Conservation (phyloP, 306 rosid species). For the Erythrophleum fordii region DNA sequence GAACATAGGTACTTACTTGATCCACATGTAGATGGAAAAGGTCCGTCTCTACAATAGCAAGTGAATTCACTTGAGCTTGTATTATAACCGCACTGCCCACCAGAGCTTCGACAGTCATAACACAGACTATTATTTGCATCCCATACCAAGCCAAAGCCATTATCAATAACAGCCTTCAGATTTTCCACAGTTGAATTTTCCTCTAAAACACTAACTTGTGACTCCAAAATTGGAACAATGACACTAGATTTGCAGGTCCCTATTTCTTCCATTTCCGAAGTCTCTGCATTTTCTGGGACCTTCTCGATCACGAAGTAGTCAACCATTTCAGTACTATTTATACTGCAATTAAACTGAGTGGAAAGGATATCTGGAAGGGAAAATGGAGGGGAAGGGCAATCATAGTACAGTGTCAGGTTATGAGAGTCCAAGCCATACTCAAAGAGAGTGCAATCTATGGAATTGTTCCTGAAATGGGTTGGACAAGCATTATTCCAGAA, state of each 20-base stretch:
- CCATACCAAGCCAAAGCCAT: conserved; percentile 61
- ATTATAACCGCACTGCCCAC: conserved; percentile 58
- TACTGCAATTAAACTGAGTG: conserved; percentile 46
- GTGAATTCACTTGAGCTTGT: conserved; percentile 41
- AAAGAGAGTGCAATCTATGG: conserved; percentile 31
- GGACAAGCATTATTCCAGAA: conserved; percentile 51
- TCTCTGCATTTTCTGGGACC: background rate
- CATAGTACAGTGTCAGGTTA: conserved; percentile 49
- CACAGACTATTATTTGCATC: conserved; percentile 48
- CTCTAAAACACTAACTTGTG: conserved; percentile 28
- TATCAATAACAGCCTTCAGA: conserved; percentile 40
- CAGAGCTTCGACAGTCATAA: conserved; percentile 42
- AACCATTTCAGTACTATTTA: background rate
- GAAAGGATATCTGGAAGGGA: background rate
- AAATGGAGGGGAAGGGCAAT: conserved; percentile 35
- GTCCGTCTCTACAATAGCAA: conserved; percentile 59
- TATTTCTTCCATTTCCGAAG: background rate
- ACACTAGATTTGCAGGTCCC: conserved; percentile 42
- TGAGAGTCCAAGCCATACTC: conserved; percentile 17
- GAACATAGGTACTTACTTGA: conserved; percentile 41
- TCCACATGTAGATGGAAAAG: conserved; percentile 40
- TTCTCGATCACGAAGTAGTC: conserved; percentile 38
- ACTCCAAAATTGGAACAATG: conserved; percentile 35
- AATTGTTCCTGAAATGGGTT: conserved; percentile 16
- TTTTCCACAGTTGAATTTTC: conserved; percentile 5